Evolutionary conservation across 1,139 yeast species (phyloP).

Genomic region (Candida albicans): DNA sequence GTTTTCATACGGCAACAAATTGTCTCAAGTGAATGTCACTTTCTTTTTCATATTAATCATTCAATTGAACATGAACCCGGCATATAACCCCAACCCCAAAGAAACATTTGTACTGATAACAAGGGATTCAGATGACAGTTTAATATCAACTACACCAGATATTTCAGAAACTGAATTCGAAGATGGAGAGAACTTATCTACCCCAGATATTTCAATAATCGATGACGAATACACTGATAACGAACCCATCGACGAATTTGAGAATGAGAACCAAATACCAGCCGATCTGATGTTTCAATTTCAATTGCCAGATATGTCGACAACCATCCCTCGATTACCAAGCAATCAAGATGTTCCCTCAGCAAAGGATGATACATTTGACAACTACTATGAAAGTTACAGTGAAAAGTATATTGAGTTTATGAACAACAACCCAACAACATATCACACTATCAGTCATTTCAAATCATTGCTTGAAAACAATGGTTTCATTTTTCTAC

Average conservation of each 20-base stretch:
- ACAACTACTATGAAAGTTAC: conserved; percentile 33
- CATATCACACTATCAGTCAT: conserved; percentile 55
- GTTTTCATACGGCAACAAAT: no score
- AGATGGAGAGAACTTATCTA: not conserved
- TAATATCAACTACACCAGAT: conserved; percentile 6
- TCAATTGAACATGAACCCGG: not conserved
- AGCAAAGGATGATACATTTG: conserved; percentile 3
- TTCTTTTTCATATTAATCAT: not conserved
- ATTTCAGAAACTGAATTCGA: conserved; percentile 3
- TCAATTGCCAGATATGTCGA: conserved; percentile 4
- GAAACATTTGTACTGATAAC: conserved; percentile 4
- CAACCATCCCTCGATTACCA: not conserved
- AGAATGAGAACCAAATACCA: not conserved
- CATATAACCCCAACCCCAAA: not conserved
- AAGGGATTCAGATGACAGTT: conserved; percentile 3
- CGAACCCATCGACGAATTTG: not conserved
- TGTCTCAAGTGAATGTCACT: no score
- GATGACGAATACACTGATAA: not conserved
- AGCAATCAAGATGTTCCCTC: not conserved
- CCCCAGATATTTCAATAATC: conserved; percentile 6
- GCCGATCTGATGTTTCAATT: conserved; percentile 1
- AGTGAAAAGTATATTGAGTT: conserved; percentile 56
- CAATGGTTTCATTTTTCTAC: conserved; percentile 54
- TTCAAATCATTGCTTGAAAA: conserved; percentile 42
- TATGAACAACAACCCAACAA: conserved; percentile 61